Conservation (phyloP, 352 stramenopile genomes). For the Globisporangium solare region DNA sequence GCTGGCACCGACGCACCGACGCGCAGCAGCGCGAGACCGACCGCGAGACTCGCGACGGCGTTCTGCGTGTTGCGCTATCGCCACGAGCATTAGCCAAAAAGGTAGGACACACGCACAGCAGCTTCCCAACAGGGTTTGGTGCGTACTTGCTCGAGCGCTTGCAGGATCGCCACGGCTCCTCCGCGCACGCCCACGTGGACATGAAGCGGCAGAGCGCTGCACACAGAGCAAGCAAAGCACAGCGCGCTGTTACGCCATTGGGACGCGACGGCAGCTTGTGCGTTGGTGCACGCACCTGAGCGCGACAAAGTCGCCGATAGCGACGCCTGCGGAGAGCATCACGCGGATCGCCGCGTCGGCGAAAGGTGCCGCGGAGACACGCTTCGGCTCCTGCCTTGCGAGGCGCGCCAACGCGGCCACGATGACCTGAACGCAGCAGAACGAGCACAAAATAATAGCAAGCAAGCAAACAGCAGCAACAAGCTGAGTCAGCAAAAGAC, state of each 20-base stretch:
- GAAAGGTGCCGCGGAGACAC: not conserved
- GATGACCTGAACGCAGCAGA: not conserved
- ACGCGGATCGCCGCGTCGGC: not conserved
- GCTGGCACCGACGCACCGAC: not conserved
- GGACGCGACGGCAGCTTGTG: not conserved
- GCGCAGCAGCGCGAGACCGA: slow-evolving; percentile 6
- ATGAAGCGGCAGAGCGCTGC: slow-evolving; percentile 17
- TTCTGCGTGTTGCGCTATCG: not conserved
- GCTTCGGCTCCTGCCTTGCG: no score
- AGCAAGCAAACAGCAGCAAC: no score
- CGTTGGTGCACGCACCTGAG: slow-evolving; percentile 10
- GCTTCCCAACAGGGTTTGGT: no score
- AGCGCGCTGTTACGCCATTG: not conserved
- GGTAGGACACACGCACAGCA: not conserved
- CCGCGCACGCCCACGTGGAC: slow-evolving; percentile 12
- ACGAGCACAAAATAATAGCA: no score
- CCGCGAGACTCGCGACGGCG: not conserved
- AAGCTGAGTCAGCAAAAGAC: no score
- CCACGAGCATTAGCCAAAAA: not conserved
- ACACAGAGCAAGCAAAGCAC: not conserved
- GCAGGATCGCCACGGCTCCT: slow-evolving; percentile 7
- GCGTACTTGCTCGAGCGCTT: slow-evolving; percentile 8
- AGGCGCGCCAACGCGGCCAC: not conserved
- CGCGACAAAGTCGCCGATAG: slow-evolving; percentile 13
- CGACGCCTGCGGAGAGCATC: not conserved